Evolutionary conservation across 208 protist species (phyloP), one percentile per base, ranked within the genome.

Genomic region (Trypanosoma mega): DNA sequence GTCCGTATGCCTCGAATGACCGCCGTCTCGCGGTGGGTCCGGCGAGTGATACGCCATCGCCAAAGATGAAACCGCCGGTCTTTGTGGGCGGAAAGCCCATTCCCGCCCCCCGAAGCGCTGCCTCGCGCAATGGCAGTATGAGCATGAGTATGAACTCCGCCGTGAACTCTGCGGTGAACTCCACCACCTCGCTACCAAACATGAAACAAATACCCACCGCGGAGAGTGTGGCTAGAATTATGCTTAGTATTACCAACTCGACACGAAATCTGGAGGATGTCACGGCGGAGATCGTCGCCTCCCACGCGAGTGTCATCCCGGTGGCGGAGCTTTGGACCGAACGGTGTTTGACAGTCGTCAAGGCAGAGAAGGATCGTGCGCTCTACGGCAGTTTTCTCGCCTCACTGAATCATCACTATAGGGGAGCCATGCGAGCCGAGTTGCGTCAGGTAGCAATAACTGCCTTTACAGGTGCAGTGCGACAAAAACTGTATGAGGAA

Each of bases 281-380:
- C 2, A 76, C 68, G 48, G 58, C 48, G 31, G 64, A 72, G 27
- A 67, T 90, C 23, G 63, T 77, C 29, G 68, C 63, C 30, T 68
- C 37, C 29, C 87, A 83, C 60, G 66, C 67, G 30, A 72, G 77
- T 53, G 60, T 78, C 37, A 54, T 77, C 45, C 50, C 74, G 21
- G 71, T 79, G 23, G 47, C 88, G 43, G 37, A 37, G 18, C 34
- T 72, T 16, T 94, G 87, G 87, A 43, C 82, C 3, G 71, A 80
- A 29, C 83, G 87, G 16, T 86, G 81, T 43, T 48, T 94, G 23
- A 80, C 74, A 14, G 82, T 94, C 46, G 70, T 82, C 7, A 85
- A 80, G 62, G 81, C 85, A 48, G 77, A 79, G 43, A 80, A 77
- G 58, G 66, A 73, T n/a, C 80, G 87, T 7, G 57, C 70, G 20